Conservation (phyloP, 2,329 filamentous ascomycete genomes). For the Alternaria triticina region DNA sequence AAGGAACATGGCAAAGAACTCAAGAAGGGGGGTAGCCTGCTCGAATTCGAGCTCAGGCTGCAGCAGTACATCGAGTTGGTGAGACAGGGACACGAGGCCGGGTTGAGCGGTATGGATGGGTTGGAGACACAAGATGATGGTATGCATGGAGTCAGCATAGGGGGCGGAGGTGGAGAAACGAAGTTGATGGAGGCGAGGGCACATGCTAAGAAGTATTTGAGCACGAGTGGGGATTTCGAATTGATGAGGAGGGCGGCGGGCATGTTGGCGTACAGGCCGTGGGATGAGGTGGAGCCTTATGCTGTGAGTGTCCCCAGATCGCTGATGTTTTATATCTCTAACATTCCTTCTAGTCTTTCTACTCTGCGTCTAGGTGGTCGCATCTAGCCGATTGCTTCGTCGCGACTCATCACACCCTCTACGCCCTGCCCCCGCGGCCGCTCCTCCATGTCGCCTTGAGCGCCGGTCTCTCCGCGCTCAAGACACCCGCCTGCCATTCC, state of each 20-base stretch:
- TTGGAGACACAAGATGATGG: constrained; percentile 27
- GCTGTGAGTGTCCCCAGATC: constrained; percentile 52
- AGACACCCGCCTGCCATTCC: constrained; percentile 91
- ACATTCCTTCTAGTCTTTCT: constrained; percentile 65
- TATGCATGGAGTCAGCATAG: constrained; percentile 72
- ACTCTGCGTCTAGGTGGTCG: constrained; percentile 74
- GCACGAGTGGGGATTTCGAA: constrained; percentile 72
- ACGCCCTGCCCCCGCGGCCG: constrained; percentile 80
- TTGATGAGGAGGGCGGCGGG: constrained; percentile 76
- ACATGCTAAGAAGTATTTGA: constrained; percentile 83
- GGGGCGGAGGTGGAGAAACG: constrained; percentile 42
- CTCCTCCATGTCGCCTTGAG: constrained; percentile 90
- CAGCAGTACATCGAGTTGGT: constrained; percentile 96
- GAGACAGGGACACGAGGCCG: constrained; percentile 59
- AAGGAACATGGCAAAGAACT: constrained; percentile 90
- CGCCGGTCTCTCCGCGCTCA: constrained; percentile 90
- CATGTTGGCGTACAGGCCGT: constrained; percentile 75
- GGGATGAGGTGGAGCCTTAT: constrained; percentile 66
- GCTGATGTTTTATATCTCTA: constrained; percentile 10
- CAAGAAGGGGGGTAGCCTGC: constrained; percentile 83
- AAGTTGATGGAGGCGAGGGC: constrained; percentile 78
- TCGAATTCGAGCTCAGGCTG: constrained; percentile 91
- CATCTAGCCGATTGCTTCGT: constrained; percentile 82
- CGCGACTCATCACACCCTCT: constrained; percentile 82
- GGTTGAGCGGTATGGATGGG: constrained; percentile 30